Percentiles rank a stretch among this genome's conserved stretches.
These are phyloP conservation scores for Oenanthe sinensis DNA, from an alignment of 129 eudicot genomes.

Conservation along the genomic window DNA sequence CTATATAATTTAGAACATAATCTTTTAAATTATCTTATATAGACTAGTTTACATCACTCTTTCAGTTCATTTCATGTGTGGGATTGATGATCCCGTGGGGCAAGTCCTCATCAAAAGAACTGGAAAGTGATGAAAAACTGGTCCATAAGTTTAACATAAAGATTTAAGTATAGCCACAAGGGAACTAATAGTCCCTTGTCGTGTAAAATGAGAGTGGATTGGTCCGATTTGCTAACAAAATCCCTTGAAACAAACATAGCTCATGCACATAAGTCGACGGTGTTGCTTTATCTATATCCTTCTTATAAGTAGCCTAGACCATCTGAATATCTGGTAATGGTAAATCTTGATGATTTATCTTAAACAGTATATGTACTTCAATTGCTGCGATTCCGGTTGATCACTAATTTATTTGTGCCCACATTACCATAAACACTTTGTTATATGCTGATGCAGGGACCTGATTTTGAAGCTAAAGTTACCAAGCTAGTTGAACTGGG, in stretches of 20 bases:
- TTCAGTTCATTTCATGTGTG: not conserved
- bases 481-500: conserved; percentile 81
- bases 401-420: not conserved
- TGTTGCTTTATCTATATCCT: not conserved
- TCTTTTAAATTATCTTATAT: not conserved
- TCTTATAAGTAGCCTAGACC: not conserved
- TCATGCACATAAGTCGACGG: not conserved
- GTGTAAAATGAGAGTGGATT: not conserved
- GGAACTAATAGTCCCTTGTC: not conserved
- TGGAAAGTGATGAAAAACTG: not conserved
- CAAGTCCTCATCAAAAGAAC: not conserved
- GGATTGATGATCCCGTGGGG: not conserved
- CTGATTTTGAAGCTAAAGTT: conserved; percentile 90
- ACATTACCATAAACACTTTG: not conserved
- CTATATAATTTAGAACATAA: not conserved
- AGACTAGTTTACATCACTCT: not conserved
- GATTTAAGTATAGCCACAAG: not conserved
- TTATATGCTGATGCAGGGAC: conserved; percentile 37
- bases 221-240: not conserved
- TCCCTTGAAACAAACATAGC: not conserved
- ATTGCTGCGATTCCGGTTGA: not conserved
- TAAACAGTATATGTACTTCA: not conserved
- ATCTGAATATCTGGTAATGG: not conserved
- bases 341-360: not conserved
- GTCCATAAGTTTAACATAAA: not conserved